Evolutionary conservation across 257 asterid genomes (phyloP).

Genomic region (Scutellaria minor): DNA sequence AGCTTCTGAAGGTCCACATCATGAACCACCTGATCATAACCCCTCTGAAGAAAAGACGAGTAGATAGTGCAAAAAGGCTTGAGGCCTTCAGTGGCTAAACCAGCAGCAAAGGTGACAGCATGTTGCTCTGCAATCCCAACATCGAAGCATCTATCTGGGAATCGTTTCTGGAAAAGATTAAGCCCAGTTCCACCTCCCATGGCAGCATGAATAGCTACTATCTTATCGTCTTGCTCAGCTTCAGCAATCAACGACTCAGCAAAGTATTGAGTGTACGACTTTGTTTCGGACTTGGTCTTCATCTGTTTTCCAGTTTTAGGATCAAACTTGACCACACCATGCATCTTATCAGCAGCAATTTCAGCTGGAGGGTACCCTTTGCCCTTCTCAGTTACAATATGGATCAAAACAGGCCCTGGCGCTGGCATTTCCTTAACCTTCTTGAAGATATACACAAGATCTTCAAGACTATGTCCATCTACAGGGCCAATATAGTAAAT

Average conservation of each 20-base stretch:
- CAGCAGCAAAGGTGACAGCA: conserved; percentile 70
- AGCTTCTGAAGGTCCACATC: conserved; percentile 69
- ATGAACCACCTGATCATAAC: conserved; percentile 71
- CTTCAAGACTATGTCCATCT: conserved; percentile 58
- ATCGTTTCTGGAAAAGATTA: conserved; percentile 52
- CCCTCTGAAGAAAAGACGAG: conserved; percentile 65
- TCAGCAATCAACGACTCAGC: conserved; percentile 55
- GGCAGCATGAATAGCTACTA: conserved; percentile 65
- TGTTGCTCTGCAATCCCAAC: conserved; percentile 69
- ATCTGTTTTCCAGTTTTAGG: conserved; percentile 52
- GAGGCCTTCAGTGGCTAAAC: conserved; percentile 62
- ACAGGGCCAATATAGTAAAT: conserved; percentile 66
- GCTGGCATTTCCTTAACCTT: conserved; percentile 53
- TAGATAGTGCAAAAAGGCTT: conserved; percentile 65
- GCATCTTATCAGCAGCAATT: conserved; percentile 58
- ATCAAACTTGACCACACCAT: conserved; percentile 61
- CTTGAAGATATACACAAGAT: conserved; percentile 52
- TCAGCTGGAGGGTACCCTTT: conserved; percentile 66
- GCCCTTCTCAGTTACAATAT: conserved; percentile 57
- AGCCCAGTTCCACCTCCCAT: conserved; percentile 75
- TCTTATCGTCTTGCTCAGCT: conserved; percentile 52
- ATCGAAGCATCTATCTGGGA: conserved; percentile 55
- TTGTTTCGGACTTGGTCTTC: conserved; percentile 41
- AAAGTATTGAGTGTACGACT: conserved; percentile 55
- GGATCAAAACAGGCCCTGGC: conserved; percentile 57